A percentile compares a stretch with the other conserved stretches of the same genome.
Evolutionary conservation across 331 rosid genomes (phyloP).

Genomic region (Spiraea crenata): DNA sequence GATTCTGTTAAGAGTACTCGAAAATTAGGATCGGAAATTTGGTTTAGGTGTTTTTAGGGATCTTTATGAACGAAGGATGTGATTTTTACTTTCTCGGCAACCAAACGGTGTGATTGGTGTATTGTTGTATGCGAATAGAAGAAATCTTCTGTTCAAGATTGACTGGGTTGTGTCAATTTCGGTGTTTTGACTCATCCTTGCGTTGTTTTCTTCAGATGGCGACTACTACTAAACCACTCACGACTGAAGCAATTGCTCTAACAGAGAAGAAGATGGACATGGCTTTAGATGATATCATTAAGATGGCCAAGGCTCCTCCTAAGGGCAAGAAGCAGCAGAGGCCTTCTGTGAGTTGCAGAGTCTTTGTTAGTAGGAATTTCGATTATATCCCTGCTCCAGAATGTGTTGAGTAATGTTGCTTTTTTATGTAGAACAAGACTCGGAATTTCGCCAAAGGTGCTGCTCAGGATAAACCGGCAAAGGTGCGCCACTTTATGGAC

Average conservation of each 20-base stretch:
- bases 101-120: background rate
- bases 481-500: slow-evolving; percentile 56
- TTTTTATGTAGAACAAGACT: slow-evolving; percentile 55
- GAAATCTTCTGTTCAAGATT: background rate
- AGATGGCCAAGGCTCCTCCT: slow-evolving; percentile 55
- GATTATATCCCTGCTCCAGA: background rate
- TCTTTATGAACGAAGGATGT: background rate
- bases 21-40: background rate
- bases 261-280: slow-evolving; percentile 99
- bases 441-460: slow-evolving; percentile 42
- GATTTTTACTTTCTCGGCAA: background rate
- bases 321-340: slow-evolving; percentile 45
- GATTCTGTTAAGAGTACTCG: background rate
- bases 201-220: slow-evolving; percentile 54
- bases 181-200: background rate
- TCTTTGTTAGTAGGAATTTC: no score
- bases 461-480: slow-evolving; percentile 61
- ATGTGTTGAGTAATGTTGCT: background rate
- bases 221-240: slow-evolving; percentile 67
- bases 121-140: background rate
- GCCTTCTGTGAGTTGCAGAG: slow-evolving; percentile 44
- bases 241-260: slow-evolving; percentile 73
- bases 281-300: slow-evolving; percentile 89
- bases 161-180: background rate
- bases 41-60: background rate